Evolutionary conservation across 495 filamentous ascomycete genomes (phyloP).

Genomic region (Podospora conica): DNA sequence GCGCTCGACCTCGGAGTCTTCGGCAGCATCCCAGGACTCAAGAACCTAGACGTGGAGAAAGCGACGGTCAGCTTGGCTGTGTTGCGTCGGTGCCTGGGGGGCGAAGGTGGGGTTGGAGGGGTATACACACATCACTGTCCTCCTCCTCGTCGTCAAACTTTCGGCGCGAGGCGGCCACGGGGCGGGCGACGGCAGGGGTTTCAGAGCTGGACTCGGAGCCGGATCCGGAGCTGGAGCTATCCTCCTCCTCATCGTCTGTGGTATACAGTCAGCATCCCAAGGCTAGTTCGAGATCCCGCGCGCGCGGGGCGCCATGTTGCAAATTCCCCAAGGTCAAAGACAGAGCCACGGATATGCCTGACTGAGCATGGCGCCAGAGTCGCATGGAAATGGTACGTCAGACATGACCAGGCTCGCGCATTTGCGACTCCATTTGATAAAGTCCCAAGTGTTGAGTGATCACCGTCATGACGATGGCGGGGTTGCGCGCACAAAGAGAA

Average conservation of each 20-base stretch:
- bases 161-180: constrained; percentile 26
- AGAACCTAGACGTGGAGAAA: constrained; percentile 57
- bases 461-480: constrained; percentile 12
- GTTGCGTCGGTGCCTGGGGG: background rate
- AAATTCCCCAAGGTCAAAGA: background rate
- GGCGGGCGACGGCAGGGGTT: constrained; percentile 49
- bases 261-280: constrained; percentile 31
- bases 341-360: background rate
- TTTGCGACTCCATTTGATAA: background rate
- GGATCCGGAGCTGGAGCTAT: constrained; percentile 53
- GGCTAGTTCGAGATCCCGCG: background rate
- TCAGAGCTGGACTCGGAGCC: constrained; percentile 53
- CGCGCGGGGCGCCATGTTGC: background rate
- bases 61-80: background rate
- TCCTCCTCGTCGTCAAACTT: constrained; percentile 94
- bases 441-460: background rate
- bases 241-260: constrained; percentile 59
- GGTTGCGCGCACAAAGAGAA: constrained; percentile 17
- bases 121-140: constrained; percentile 68
- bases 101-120: background rate
- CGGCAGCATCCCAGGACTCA: constrained; percentile 95
- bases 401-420: background rate
- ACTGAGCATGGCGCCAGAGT: background rate
- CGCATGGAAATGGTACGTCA: background rate
- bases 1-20: constrained; percentile 93